Base-by-base conservation (phyloP, 2,329 filamentous ascomycete genomes). In the Pseudocercospora eumusae region DNA sequence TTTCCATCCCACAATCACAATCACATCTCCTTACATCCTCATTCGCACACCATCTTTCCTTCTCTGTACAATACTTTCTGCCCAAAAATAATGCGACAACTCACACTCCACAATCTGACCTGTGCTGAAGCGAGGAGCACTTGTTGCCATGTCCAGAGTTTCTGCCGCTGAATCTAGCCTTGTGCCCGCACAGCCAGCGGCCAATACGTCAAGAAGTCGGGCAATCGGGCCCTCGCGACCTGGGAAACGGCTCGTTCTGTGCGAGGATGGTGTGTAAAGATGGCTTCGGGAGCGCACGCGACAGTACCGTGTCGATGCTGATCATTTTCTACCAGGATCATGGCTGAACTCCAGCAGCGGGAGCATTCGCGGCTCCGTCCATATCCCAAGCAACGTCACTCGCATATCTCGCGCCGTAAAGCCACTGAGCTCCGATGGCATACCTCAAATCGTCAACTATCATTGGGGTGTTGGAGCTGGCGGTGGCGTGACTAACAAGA, bases 381-480 rank as follows among this genome's bases (percentile, higher is more conserved):
- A 75, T 2, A 75, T 80, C 8, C 80, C 80, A 2, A 81, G 77
- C 67, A 83, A 83, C 67, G 78, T 83, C 33, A 82, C 80, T 0
- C 75, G 81, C 3, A 75, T 83, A 20, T 76, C 77, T 8, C 74
- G 81, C 63, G 81, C 81, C 15, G 81, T 83, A 66, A 80, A 79
- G 59, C 74, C 79, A 9, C 73, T 79, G 56, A 80, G 76, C 66
- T 73, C 75, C 27, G 80, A 82, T 68, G 79, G 79, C 6, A 77
- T 82, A 13, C 78, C 78, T 9, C 81, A 83, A 65, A 76, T 83
- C 27, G 78, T 81, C 4, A 81, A 81, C 66, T 83, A 83, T 66
- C 80, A 82, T 53, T 77, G 75, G 56, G 81, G 81, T 8, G 74
- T 83, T 3, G 81, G 80, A 3, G 77, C 75, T 2, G 73, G 75